A percentile compares a stretch with the other conserved stretches of the same genome.
Evolutionary conservation across 176 grass and related monocot species (phyloP).

Genomic region (Bonia amplexicaulis): DNA sequence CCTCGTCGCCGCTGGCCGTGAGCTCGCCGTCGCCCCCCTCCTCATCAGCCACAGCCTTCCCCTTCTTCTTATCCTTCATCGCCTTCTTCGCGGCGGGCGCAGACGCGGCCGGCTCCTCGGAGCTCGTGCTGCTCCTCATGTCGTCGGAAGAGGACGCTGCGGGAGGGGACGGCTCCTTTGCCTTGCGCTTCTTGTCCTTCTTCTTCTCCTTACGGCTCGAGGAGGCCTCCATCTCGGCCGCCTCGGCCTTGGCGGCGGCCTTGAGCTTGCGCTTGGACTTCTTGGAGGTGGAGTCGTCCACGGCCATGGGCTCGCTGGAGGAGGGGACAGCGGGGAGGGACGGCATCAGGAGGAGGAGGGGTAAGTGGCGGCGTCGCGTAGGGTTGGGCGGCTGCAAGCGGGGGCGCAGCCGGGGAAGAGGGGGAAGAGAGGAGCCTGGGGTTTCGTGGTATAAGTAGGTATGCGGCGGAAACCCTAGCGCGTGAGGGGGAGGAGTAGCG

Average conservation of each 20-base stretch:
- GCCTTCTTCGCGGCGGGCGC: conserved; percentile 43
- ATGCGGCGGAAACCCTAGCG: conserved; percentile 40
- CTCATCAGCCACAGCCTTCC: conserved; percentile 14
- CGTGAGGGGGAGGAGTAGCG: background rate
- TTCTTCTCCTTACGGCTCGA: conserved; percentile 39
- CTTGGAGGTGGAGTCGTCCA: conserved; percentile 59
- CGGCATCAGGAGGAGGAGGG: conserved; percentile 36
- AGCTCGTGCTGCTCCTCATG: conserved; percentile 49
- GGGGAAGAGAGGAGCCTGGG: background rate
- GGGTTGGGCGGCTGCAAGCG: conserved; percentile 11
- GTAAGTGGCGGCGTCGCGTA: background rate
- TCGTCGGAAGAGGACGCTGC: conserved; percentile 33
- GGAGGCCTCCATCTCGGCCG: background rate
- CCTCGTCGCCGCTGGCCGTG: conserved; percentile 53
- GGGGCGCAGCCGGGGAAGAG: conserved; percentile 29
- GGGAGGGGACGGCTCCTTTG: conserved; percentile 20
- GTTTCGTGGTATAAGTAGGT: conserved; percentile 31
- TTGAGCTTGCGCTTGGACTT: conserved; percentile 69
- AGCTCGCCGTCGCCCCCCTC: conserved; percentile 54
- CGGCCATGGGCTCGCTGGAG: conserved; percentile 37
- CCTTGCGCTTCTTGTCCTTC: conserved; percentile 70
- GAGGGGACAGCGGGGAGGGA: conserved; percentile 34
- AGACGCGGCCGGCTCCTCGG: conserved; percentile 10
- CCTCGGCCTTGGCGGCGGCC: conserved; percentile 21
- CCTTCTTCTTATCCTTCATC: conserved; percentile 38